These are phyloP conservation scores for Ceratocystis cubensis DNA, from an alignment of 2,329 filamentous ascomycete species.

Conservation along the genomic window DNA sequence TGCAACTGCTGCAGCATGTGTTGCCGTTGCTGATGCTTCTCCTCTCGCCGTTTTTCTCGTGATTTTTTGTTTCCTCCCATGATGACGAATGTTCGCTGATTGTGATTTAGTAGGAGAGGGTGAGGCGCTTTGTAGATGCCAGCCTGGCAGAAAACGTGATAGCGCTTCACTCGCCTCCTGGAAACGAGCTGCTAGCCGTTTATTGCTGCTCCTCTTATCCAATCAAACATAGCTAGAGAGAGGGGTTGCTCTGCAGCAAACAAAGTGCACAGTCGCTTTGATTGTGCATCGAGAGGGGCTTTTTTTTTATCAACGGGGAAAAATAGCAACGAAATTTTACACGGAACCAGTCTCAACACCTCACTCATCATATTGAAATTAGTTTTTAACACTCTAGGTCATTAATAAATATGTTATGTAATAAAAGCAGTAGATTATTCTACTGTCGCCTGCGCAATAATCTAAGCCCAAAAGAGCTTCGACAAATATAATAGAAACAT, in stretches of 20 bases:
- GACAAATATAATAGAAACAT: constrained; percentile 12
- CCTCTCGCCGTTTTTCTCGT: background rate
- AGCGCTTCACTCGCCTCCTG: background rate
- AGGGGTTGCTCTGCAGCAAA: background rate
- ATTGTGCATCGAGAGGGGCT: background rate
- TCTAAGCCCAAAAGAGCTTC: background rate
- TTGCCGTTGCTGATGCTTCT: background rate
- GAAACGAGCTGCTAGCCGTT: background rate
- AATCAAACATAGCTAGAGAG: background rate
- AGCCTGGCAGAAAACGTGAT: too few species aligned
- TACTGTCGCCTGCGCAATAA: constrained; percentile 12
- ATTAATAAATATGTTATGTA: constrained; percentile 7
- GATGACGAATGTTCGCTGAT: background rate
- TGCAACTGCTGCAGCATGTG: constrained; percentile 37
- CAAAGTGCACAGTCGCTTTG: background rate
- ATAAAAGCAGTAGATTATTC: constrained; percentile 9
- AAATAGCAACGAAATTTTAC: too few species aligned
- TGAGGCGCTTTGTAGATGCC: too few species aligned
- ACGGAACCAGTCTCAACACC: too few species aligned
- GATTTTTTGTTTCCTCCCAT: background rate
- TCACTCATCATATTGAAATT: too few species aligned
- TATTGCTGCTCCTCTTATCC: background rate
- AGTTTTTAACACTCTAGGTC: background rate
- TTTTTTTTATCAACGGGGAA: background rate
- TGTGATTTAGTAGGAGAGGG: too few species aligned